Conservation (phyloP, 768 basidiomycete genomes). For the Tulasnella sp. region DNA sequence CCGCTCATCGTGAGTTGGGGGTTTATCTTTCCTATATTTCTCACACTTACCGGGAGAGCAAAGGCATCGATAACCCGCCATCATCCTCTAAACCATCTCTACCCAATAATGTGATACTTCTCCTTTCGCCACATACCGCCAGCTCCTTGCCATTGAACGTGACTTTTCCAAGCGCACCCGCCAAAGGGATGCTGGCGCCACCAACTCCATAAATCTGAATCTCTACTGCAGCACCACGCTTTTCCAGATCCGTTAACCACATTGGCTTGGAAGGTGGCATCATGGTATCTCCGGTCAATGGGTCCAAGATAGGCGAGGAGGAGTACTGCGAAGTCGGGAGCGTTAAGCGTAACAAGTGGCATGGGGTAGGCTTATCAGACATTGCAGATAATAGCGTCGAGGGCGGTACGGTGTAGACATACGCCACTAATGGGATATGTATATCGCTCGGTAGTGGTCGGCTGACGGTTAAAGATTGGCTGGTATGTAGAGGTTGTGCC, state of each 20-base stretch:
- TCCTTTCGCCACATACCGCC: conserved; percentile 59
- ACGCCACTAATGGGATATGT: conserved; percentile 41
- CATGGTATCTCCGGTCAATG: conserved; percentile 59
- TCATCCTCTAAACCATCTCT: conserved; percentile 70
- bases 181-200: conserved; percentile 18
- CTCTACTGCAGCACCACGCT: conserved; percentile 44
- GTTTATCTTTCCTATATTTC: no score
- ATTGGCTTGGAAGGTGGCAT: conserved; percentile 50
- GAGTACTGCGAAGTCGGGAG: conserved; percentile 77
- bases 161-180: conserved; percentile 16
- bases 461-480: no score
- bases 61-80: conserved; percentile 49
- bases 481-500: no score
- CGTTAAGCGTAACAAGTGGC: conserved; percentile 67
- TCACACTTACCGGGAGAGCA: conserved; percentile 48
- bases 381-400: conserved; percentile 54
- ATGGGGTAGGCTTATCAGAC: conserved; percentile 47
- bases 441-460: no score
- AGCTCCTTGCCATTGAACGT: conserved; percentile 32
- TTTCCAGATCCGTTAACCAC: conserved; percentile 59
- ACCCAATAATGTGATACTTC: conserved; percentile 29
- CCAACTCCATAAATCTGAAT: conserved; percentile 41
- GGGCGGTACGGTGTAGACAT: conserved; percentile 65
- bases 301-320: conserved; percentile 63
- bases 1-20: no score